Percentiles rank a stretch among this genome's conserved stretches.
These are phyloP conservation scores for Aureobasidium sp. DNA, from an alignment of 2,329 filamentous ascomycete species.

Conservation along the genomic window DNA sequence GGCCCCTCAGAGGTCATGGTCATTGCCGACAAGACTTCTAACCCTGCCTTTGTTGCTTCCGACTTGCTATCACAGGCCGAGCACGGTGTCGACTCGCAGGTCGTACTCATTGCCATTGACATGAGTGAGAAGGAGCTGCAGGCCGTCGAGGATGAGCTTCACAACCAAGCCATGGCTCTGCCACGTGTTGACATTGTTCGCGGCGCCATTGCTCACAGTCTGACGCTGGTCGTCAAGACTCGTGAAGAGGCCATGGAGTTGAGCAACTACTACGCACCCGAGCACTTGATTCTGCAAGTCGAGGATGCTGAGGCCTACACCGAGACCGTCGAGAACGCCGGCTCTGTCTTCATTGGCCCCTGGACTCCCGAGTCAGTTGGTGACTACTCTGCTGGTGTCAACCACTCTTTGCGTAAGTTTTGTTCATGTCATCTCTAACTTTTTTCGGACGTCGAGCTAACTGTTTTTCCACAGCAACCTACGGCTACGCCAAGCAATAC, in stretches of 20 bases:
- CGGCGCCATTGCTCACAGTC: conserved; percentile 82
- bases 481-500: conserved; percentile 97
- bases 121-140: conserved; percentile 64
- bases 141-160: conserved; percentile 86
- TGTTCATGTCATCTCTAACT: conserved; percentile 25
- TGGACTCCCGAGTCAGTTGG: conserved; percentile 98
- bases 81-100: conserved; percentile 93
- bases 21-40: conserved; percentile 77
- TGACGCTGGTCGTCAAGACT: conserved; percentile 71
- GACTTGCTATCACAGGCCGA: conserved; percentile 94
- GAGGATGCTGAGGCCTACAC: conserved; percentile 67
- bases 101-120: conserved; percentile 80
- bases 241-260: conserved; percentile 70
- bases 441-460: not conserved
- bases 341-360: conserved; percentile 88
- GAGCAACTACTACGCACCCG: conserved; percentile 91
- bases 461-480: conserved; percentile 61
- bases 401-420: conserved; percentile 88
- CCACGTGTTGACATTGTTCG: conserved; percentile 90
- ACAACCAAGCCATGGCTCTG: conserved; percentile 76
- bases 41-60: conserved; percentile 90
- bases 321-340: conserved; percentile 80
- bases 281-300: conserved; percentile 91
- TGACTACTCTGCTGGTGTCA: conserved; percentile 96
- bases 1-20: conserved; percentile 97